Conservation (phyloP, 805 yeast species). For the Metschnikowia santaceciliae region DNA sequence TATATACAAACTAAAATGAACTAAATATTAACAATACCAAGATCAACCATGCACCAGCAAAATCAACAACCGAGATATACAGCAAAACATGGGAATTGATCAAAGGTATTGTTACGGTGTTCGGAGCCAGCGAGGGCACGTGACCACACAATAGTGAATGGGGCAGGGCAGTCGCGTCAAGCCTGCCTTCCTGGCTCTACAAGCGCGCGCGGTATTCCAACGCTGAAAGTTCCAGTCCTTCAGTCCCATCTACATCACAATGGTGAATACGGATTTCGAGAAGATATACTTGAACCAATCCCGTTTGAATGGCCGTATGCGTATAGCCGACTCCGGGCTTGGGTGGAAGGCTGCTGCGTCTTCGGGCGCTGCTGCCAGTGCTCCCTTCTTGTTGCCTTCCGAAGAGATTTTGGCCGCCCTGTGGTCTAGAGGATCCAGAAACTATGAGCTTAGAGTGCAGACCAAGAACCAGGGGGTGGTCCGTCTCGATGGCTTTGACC, state of each 20-base stretch:
- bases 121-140: neutral
- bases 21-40: too few relatives aligned
- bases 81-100: neutral
- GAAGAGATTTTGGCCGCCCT: constrained; percentile 73
- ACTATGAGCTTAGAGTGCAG: constrained; percentile 83
- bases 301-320: constrained; percentile 77
- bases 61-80: too few relatives aligned
- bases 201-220: neutral
- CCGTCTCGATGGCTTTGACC: constrained; percentile 87
- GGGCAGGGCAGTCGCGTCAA: neutral
- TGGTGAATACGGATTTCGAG: constrained; percentile 75
- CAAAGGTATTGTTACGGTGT: neutral
- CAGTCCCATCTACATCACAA: constrained; percentile 10
- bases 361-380: constrained; percentile 38
- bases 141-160: neutral
- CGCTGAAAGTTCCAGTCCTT: neutral
- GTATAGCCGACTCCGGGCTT: constrained; percentile 93
- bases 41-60: too few relatives aligned
- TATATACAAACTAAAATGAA: too few relatives aligned
- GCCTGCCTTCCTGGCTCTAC: neutral
- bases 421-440: constrained; percentile 94
- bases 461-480: constrained; percentile 86
- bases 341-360: constrained; percentile 83
- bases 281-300: constrained; percentile 88
- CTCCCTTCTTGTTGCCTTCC: constrained; percentile 85